phyloP scores from a whole-genome alignment of 371 early-diverging fungal species.

The Synchytrium microbalum region DNA sequence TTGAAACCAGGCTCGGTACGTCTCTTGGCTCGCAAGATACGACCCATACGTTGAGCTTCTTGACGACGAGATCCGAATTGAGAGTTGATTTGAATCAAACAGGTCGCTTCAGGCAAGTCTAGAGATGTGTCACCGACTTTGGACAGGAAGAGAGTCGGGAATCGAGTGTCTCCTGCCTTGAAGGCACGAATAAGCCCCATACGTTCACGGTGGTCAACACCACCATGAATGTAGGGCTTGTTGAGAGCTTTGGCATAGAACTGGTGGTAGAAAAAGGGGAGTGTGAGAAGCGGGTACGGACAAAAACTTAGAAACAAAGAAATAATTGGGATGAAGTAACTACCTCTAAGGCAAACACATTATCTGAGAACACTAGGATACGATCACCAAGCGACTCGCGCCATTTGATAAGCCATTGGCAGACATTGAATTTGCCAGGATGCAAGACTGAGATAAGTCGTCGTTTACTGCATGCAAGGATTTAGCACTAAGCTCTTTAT shows the following conservation, averaged over 20 bases:
- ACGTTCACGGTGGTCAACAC: slow-evolving; percentile 92
- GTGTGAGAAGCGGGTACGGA: not conserved
- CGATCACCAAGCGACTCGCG: slow-evolving; percentile 98
- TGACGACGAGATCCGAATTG: slow-evolving; percentile 99
- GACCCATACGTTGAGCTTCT: slow-evolving; percentile 97
- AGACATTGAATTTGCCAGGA: slow-evolving; percentile 96
- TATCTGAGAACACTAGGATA: slow-evolving; percentile 99
- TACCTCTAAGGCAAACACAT: slow-evolving; percentile 93
- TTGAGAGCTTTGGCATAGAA: slow-evolving; percentile 87
- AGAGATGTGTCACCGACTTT: slow-evolving; percentile 99
- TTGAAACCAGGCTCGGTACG: slow-evolving; percentile 86
- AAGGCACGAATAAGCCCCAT: slow-evolving; percentile 59
- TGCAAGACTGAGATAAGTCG: slow-evolving; percentile 95
- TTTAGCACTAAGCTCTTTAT: slow-evolving; percentile 34
- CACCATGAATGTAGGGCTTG: slow-evolving; percentile 96
- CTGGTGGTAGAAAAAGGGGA: slow-evolving; percentile 16
- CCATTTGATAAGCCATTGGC: slow-evolving; percentile 93
- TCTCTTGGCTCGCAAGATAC: slow-evolving; percentile 95
- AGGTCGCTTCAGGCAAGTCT: slow-evolving; percentile 99
- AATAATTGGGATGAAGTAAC: slow-evolving; percentile 7
- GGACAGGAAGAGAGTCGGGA: slow-evolving; percentile 96
- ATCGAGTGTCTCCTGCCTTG: slow-evolving; percentile 94
- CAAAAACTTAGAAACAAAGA: not conserved
- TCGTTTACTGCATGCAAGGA: slow-evolving; percentile 67
- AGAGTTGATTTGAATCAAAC: slow-evolving; percentile 97